phyloP scores from a whole-genome alignment of 2,329 filamentous ascomycete genomes.

The Teratosphaeria destructans region DNA sequence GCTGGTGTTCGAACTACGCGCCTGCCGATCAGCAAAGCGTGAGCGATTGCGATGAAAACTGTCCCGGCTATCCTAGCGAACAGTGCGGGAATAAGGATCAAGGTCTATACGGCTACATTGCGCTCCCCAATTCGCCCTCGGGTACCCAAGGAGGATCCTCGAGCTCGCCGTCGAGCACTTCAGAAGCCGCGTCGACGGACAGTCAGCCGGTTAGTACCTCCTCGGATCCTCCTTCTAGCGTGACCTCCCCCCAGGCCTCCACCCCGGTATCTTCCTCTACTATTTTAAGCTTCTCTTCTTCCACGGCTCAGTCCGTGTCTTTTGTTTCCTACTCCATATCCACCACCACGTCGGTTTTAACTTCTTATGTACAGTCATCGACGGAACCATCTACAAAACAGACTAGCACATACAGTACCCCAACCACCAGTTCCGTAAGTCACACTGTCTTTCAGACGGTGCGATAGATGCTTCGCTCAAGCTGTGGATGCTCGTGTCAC shows the following conservation, averaged over 20 bases:
- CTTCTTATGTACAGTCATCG: conserved; percentile 8
- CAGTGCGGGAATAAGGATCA: conserved; percentile 49
- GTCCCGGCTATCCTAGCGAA: conserved; percentile 60
- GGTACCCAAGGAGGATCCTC: conserved; percentile 42
- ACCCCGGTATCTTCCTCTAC: neutral
- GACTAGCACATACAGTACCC: neutral
- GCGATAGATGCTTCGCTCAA: conserved; percentile 9
- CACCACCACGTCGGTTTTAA: conserved; percentile 4
- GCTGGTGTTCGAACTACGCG: conserved; percentile 65
- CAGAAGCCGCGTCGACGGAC: conserved; percentile 2
- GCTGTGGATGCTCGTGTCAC: neutral
- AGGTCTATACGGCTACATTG: conserved; percentile 56
- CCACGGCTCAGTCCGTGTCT: conserved; percentile 4
- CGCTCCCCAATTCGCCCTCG: conserved; percentile 40
- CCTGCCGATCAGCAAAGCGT: conserved; percentile 37
- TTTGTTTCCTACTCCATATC: conserved; percentile 7
- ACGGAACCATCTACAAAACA: neutral
- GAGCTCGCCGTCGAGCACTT: conserved; percentile 11
- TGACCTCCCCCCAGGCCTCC: conserved; percentile 3
- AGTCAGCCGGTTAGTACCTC: conserved; percentile 16
- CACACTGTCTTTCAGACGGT: conserved; percentile 15
- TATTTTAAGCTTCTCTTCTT: conserved; percentile 6
- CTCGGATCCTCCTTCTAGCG: conserved; percentile 3
- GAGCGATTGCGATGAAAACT: conserved; percentile 45
- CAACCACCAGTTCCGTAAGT: conserved; percentile 19